Evolutionary conservation across 1,284 basidiomycete species (phyloP), one percentile per base, ranked within the genome.

Genomic region (Vanrija pseudolonga): DNA sequence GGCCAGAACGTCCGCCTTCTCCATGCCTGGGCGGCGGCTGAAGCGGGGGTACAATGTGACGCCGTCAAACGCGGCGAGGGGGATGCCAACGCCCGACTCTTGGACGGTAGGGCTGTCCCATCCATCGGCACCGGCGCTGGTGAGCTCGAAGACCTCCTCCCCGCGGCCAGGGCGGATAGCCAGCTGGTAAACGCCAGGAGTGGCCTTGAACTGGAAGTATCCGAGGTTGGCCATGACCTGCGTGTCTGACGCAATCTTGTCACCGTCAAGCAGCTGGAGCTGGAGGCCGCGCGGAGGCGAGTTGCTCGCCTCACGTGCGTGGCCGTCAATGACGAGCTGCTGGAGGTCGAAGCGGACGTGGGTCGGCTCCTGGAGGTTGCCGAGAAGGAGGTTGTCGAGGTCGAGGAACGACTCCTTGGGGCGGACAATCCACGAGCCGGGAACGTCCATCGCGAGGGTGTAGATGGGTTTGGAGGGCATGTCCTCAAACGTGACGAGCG

Each of bases 141-240:
- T 85, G 65, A 97, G 80, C 57, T 80, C 78, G 73, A 85, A 98
- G 19, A 98, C 83, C 32, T 93, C 86, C 40, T 82, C 79, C 4
- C 91, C 91, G 6, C 86, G 80, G 0, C 93, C 93, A 12, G 84
- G 81, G 4, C 94, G 83, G 52, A 98, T 92, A 51, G 86, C 83
- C 2, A 98, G 80, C 46, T 81, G 78, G 79, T 89, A 96, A 0
- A 89, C 84, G 3, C 95, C 95, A 0, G 95, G 95, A 47, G 83
- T 86, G 3, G 90, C 88, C 68, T 91, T 92, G 80, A 98, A 93
- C 74, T 98, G 96, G 59, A 97, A 80, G 75, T 98, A 98, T 3
- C 95, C 96, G 9, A 98, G 78, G 69, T 98, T 98, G 6, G 90
- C 92, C 64, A 97, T 91, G 44, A 98, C 87, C 59, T 85, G 86